Evolutionary conservation across 192 early-diverging fungal genomes (phyloP).

Genomic region (Rhizophagus prolifer): DNA sequence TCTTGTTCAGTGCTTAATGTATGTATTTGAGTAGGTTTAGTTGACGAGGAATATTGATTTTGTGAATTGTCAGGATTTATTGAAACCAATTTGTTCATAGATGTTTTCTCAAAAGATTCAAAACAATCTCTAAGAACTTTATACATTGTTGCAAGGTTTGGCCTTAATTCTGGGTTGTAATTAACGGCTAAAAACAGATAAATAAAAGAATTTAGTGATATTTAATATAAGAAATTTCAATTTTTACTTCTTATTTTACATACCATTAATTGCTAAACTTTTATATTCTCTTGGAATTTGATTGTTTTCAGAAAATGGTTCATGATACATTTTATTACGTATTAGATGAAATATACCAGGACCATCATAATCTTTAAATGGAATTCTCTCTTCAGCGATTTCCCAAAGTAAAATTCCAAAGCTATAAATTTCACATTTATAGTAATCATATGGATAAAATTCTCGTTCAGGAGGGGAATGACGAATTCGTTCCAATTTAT

Average conservation of each 20-base stretch:
- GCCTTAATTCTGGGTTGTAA: neutral
- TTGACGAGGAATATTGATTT: too few relatives aligned
- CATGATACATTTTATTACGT: neutral
- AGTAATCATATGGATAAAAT: too few relatives aligned
- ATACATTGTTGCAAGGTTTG: neutral
- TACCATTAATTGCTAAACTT: neutral
- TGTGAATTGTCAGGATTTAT: too few relatives aligned
- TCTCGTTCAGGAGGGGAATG: neutral
- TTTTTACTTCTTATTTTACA: too few relatives aligned
- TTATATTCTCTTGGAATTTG: neutral
- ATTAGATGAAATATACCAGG: neutral
- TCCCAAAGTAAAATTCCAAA: neutral
- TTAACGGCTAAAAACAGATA: neutral
- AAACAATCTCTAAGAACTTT: neutral
- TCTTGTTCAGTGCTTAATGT: neutral
- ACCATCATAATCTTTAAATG: neutral
- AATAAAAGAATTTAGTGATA: neutral
- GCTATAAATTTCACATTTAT: conserved; percentile 1
- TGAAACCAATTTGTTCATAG: neutral
- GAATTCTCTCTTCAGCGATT: neutral
- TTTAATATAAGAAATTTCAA: too few relatives aligned
- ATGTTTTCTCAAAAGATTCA: too few relatives aligned
- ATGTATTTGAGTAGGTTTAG: neutral
- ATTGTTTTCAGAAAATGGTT: neutral
- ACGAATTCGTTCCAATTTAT: neutral